phyloP scores from a whole-genome alignment of 2,329 filamentous ascomycete species.

The Colletotrichum sp. region DNA sequence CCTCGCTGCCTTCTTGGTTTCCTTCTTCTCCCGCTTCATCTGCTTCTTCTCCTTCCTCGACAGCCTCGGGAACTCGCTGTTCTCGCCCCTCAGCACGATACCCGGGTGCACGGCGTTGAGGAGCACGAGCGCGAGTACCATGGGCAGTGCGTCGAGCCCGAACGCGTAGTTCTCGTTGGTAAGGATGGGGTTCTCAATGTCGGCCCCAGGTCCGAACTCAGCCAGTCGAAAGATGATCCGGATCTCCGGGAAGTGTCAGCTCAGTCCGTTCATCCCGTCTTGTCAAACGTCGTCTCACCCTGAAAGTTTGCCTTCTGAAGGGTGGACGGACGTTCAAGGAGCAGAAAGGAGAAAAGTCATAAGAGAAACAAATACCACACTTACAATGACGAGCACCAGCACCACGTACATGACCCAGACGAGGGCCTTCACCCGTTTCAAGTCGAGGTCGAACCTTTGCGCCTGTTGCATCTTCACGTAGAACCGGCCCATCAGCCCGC shows the following conservation, averaged over 20 bases:
- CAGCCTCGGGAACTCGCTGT: slow-evolving; percentile 48
- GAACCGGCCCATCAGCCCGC: slow-evolving; percentile 38
- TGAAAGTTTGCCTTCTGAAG: neutral
- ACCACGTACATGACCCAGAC: slow-evolving; percentile 37
- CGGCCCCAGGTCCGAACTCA: slow-evolving; percentile 56
- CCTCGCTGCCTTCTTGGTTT: neutral
- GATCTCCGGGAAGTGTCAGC: slow-evolving; percentile 34
- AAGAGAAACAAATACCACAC: slow-evolving; percentile 1
- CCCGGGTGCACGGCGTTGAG: slow-evolving; percentile 55
- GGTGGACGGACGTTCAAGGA: neutral
- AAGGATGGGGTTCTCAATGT: slow-evolving; percentile 47
- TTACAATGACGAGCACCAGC: slow-evolving; percentile 39
- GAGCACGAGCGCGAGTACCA: slow-evolving; percentile 51
- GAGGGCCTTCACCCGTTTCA: slow-evolving; percentile 36
- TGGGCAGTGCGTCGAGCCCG: slow-evolving; percentile 58
- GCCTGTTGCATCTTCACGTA: slow-evolving; percentile 31
- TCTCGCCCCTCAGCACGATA: slow-evolving; percentile 46
- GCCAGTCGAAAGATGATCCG: slow-evolving; percentile 66
- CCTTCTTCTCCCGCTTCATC: slow-evolving; percentile 39
- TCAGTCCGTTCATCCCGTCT: slow-evolving; percentile 10
- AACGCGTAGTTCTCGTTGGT: slow-evolving; percentile 58
- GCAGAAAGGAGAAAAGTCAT: neutral
- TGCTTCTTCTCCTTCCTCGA: slow-evolving; percentile 50
- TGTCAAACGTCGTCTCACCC: neutral
- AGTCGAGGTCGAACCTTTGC: slow-evolving; percentile 24